Conservation (phyloP, 2,329 filamentous ascomycete genomes). For the Amauroascus niger region DNA sequence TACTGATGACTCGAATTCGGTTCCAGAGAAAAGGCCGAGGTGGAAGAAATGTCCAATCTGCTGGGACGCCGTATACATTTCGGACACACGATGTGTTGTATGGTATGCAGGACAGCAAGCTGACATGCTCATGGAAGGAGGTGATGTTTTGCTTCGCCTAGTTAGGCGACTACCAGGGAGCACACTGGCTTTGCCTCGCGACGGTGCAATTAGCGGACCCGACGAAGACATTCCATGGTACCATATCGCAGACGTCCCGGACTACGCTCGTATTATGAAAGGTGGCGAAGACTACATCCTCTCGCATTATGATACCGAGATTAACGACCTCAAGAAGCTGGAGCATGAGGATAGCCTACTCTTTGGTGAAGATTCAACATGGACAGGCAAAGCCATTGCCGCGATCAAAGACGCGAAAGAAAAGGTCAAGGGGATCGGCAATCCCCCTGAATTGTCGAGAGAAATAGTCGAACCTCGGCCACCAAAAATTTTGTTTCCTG, state of each 20-base stretch:
- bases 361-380: conserved; percentile 87
- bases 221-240: conserved; percentile 86
- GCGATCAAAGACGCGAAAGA: conserved; percentile 67
- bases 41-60: conserved; percentile 98
- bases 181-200: conserved; percentile 77
- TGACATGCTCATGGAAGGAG: conserved; percentile 62
- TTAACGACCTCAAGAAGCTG: conserved; percentile 62
- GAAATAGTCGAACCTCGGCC: conserved; percentile 41
- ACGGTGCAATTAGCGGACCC: conserved; percentile 51
- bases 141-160: conserved; percentile 79
- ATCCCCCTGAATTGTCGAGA: conserved; percentile 47
- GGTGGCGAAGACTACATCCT: conserved; percentile 82
- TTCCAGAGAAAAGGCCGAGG: conserved; percentile 57
- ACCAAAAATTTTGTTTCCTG: conserved; percentile 31
- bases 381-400: conserved; percentile 74
- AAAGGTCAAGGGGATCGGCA: conserved; percentile 58
- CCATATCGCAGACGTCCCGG: conserved; percentile 82
- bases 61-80: conserved; percentile 85
- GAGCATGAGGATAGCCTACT: conserved; percentile 82
- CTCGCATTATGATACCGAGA: conserved; percentile 68
- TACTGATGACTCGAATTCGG: conserved; percentile 55
- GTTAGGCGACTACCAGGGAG: conserved; percentile 72
- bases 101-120: conserved; percentile 88
- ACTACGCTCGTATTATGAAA: conserved; percentile 93
- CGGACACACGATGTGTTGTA: conserved; percentile 76